These are phyloP conservation scores for Diplotaxis tenuifolia DNA, from an alignment of 345 rosid genomes.

Conservation along the genomic window DNA sequence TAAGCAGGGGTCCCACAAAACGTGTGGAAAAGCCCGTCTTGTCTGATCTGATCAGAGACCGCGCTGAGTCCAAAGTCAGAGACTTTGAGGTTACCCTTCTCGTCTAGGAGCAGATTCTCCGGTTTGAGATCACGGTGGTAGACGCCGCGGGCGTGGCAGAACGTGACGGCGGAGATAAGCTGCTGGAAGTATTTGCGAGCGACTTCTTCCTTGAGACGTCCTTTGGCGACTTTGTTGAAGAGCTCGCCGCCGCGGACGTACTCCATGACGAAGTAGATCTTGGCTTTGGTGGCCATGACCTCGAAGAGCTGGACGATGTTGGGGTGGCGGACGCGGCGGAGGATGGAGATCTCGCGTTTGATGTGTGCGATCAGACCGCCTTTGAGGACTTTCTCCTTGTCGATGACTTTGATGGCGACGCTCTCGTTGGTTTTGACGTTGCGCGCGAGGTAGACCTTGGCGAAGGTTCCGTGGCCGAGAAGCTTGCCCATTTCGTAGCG, in stretches of 20 bases:
- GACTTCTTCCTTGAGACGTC: constrained; percentile 62
- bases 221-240: constrained; percentile 69
- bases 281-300: constrained; percentile 71
- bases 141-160: constrained; percentile 81
- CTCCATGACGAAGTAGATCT: constrained; percentile 91
- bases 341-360: constrained; percentile 80
- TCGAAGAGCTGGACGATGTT: constrained; percentile 81
- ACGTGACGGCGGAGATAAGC: constrained; percentile 68
- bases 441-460: constrained; percentile 80
- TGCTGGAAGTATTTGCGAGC: constrained; percentile 82
- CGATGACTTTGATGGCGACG: constrained; percentile 80
- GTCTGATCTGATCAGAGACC: constrained; percentile 34
- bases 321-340: constrained; percentile 84
- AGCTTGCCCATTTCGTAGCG: constrained; percentile 71
- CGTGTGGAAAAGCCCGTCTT: constrained; percentile 56
- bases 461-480: constrained; percentile 88
- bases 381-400: constrained; percentile 66
- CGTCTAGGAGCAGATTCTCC: constrained; percentile 74
- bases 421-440: constrained; percentile 47
- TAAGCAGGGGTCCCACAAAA: constrained; percentile 13
- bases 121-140: constrained; percentile 87
- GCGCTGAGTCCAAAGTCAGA: constrained; percentile 85
- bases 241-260: constrained; percentile 82
- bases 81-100: constrained; percentile 66
- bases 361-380: constrained; percentile 65